Evolutionary conservation across 192 early-diverging fungal genomes (phyloP).

Genomic region (Backusella liffmaniae): DNA sequence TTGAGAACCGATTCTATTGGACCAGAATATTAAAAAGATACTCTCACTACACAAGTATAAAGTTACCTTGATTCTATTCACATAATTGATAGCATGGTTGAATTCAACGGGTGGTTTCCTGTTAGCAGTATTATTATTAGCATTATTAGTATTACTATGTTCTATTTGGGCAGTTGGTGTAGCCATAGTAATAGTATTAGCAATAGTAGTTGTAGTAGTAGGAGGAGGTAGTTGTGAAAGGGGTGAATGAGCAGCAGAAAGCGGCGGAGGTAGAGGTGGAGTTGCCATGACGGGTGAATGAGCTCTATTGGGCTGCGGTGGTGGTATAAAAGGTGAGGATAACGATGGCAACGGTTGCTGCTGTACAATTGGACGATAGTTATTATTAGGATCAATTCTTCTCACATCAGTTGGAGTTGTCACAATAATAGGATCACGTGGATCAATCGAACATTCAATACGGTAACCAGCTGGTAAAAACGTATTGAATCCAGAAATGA

Average conservation of each 20-base stretch:
- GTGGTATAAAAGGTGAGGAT: not conserved
- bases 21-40: not conserved
- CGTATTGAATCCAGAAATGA: conserved; percentile 98
- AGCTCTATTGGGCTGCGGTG: not conserved
- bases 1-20: conserved; percentile 80
- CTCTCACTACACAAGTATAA: no score
- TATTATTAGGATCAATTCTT: conserved; percentile 27
- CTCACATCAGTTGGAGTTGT: conserved; percentile 76
- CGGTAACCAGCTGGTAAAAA: conserved; percentile 96
- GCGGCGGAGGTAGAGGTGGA: conserved; percentile 57
- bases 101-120: conserved; percentile 83
- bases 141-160: not conserved
- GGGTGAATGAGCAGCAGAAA: not conserved
- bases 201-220: not conserved
- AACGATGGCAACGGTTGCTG: not conserved
- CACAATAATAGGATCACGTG: conserved; percentile 73
- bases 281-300: conserved; percentile 41
- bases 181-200: not conserved
- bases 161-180: conserved; percentile 10
- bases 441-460: conserved; percentile 84
- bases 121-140: not conserved
- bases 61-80: conserved; percentile 92
- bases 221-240: not conserved
- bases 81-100: conserved; percentile 97
- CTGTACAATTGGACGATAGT: not conserved